These are phyloP conservation scores for Metschnikowia koreensis DNA, from an alignment of 805 yeast species.

Conservation along the genomic window DNA sequence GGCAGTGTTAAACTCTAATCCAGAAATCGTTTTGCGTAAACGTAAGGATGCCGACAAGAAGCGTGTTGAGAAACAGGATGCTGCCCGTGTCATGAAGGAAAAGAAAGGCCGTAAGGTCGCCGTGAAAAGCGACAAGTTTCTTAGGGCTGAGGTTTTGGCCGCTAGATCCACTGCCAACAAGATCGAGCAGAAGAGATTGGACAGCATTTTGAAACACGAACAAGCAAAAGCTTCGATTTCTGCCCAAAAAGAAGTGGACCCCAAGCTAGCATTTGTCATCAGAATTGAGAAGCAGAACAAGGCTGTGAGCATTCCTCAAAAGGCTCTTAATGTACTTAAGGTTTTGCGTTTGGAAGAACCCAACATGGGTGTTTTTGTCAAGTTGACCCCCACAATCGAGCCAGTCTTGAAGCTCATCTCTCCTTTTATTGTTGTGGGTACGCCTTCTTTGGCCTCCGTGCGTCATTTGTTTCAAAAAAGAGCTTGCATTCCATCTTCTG, in stretches of 20 bases:
- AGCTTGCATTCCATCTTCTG: conserved; percentile 49
- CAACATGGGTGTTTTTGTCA: conserved; percentile 72
- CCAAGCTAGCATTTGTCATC: conserved; percentile 59
- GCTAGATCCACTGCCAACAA: conserved; percentile 62
- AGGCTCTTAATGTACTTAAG: conserved; percentile 57
- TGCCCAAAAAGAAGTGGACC: conserved; percentile 18
- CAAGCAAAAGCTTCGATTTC: conserved; percentile 15
- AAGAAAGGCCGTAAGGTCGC: conserved; percentile 41
- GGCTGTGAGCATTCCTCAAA: conserved; percentile 64
- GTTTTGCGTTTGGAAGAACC: conserved; percentile 57
- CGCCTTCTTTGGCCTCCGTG: conserved; percentile 69
- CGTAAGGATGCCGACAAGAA: conserved; percentile 76
- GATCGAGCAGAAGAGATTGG: conserved; percentile 67
- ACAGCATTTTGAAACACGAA: conserved; percentile 58
- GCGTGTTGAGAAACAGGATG: conserved; percentile 70
- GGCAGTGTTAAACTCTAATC: conserved; percentile 61
- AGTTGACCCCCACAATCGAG: conserved; percentile 54
- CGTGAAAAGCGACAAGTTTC: conserved; percentile 48
- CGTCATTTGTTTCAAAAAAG: conserved; percentile 76
- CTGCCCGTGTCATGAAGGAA: conserved; percentile 48
- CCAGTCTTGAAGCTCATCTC: conserved; percentile 66
- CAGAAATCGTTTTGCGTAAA: conserved; percentile 74
- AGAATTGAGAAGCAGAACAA: conserved; percentile 60
- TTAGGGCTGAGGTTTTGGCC: conserved; percentile 73
- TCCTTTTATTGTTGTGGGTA: conserved; percentile 72